phyloP scores from a whole-genome alignment of 257 asterid genomes.

The Capsicum baccatum region DNA sequence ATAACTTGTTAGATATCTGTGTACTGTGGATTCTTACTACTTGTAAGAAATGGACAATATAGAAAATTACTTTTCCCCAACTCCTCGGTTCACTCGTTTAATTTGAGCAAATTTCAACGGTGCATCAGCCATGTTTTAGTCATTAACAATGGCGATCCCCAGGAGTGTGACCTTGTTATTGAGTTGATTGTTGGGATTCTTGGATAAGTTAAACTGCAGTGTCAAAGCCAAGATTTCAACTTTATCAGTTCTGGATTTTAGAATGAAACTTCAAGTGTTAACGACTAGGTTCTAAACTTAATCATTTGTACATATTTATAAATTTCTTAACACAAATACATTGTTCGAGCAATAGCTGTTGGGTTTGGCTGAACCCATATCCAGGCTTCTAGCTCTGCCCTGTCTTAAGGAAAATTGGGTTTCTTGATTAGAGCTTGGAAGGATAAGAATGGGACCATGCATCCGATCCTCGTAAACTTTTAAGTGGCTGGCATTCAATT shows the following conservation, averaged over 20 bases:
- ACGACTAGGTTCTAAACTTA: not conserved
- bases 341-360: not conserved
- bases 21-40: not conserved
- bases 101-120: not conserved
- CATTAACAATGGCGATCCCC: conserved; percentile 2
- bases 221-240: not conserved
- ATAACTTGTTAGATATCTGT: not conserved
- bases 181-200: conserved; percentile 9
- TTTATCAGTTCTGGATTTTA: not conserved
- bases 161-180: not conserved
- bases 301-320: not conserved
- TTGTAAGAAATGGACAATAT: not conserved
- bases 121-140: not conserved
- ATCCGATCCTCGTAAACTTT: not conserved
- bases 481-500: not conserved
- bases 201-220: not conserved
- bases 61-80: not conserved
- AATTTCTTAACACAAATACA: not conserved
- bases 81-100: not conserved
- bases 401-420: not conserved
- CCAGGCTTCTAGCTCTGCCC: not conserved
- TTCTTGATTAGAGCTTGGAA: not conserved
- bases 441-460: not conserved
- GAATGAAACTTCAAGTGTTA: not conserved
- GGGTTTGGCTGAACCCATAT: not conserved